These are phyloP conservation scores for Quercus phellos DNA, from an alignment of 331 rosid genomes.

Conservation along the genomic window DNA sequence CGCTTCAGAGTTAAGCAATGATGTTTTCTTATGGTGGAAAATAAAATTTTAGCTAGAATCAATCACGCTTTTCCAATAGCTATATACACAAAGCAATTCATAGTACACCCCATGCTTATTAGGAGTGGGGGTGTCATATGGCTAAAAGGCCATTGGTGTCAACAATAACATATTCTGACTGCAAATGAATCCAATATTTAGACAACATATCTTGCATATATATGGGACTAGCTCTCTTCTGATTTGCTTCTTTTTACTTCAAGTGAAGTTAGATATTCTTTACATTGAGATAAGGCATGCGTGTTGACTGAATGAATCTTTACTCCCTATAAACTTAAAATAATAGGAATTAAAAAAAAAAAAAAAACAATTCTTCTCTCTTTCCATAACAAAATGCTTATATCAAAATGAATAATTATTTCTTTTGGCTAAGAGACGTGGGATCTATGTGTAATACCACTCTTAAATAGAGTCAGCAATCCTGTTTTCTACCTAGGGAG, in stretches of 20 bases:
- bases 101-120: neutral
- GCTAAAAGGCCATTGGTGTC: neutral
- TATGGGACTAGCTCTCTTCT: neutral
- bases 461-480: neutral
- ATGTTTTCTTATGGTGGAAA: neutral
- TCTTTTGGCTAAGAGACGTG: neutral
- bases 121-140: neutral
- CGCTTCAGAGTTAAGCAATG: neutral
- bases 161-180: neutral
- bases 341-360: neutral
- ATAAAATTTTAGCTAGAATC: neutral
- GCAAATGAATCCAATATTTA: neutral
- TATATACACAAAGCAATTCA: neutral
- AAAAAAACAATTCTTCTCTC: no score
- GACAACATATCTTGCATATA: no score
- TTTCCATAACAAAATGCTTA: neutral
- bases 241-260: neutral
- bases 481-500: neutral
- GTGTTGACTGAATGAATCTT: neutral
- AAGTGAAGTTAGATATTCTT: neutral
- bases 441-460: neutral
- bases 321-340: neutral
- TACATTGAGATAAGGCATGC: neutral
- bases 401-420: neutral
- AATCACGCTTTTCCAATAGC: neutral